Base-by-base conservation (phyloP, 108 stramenopile genomes). In the Pseudonitzschia multiseries region DNA sequence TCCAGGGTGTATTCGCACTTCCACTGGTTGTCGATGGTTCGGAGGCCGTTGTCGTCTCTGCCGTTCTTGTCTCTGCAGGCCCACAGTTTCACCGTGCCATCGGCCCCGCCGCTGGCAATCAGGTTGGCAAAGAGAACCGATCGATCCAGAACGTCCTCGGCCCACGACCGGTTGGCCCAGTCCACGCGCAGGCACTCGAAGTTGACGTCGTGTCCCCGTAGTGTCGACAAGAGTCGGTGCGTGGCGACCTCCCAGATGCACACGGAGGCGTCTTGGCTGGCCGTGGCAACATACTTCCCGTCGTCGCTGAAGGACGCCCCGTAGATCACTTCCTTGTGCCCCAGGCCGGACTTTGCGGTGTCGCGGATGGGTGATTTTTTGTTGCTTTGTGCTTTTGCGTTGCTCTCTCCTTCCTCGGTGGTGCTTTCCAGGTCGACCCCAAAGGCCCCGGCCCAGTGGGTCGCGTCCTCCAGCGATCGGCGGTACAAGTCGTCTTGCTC, bases 101-200 rank as follows among this genome's bases (percentile, higher is more conserved):
- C 83, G 18, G 83, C 83, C 22, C 77, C 77, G 62, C 69, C 73
- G 14, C 76, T 75, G 17, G 77, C 83, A 62, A 84, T 36, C 36
- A 80, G 32, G 57, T 75, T 50, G 21, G 54, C 13, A 68, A 74
- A 74, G 42, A 40, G 15, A 1, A 68, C 13, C 1, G 42, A 40
- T 20, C 78, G 79, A 65, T 77, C 74, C 62, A 76, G 69, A 15
- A 69, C 53, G 21, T 71, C 36, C 40, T 57, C 62, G 14, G 71
- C 72, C 86, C 82, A 81, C n/a, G 33, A 22, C 21, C 33, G 40
- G 60, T 68, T 63, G 20, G 82, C 72, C 94, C 94, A 95, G 5
- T 81, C 89, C 24, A 90, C 91, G 32, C 94, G 81, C 32, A 95
- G 69, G 80, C 90, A 90, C 66, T 95, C 94, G 73, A 79, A 88